phyloP scores from a whole-genome alignment of 2,329 filamentous ascomycete species.

The Claviceps lovelessii region DNA sequence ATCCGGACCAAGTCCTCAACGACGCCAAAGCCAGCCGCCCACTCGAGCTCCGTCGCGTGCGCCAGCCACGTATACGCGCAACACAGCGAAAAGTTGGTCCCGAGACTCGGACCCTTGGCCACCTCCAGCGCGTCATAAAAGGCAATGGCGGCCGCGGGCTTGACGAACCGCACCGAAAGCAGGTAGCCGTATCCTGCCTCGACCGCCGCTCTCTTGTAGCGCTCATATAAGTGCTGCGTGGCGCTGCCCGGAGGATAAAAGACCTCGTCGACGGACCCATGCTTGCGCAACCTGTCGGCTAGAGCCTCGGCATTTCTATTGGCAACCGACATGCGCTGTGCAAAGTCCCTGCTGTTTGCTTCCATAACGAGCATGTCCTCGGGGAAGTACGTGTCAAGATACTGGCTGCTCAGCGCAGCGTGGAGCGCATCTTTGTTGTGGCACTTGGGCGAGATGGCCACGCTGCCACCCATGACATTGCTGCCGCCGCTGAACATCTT shows the following conservation, averaged over 20 bases:
- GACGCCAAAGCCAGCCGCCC: constrained; percentile 25
- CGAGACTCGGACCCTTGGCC: constrained; percentile 35
- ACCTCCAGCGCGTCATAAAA: constrained; percentile 36
- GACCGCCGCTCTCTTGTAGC: constrained; percentile 12
- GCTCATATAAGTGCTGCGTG: constrained; percentile 20
- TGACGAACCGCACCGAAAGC: constrained; percentile 33
- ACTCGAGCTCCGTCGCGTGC: constrained; percentile 23
- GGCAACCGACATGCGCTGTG: constrained; percentile 17
- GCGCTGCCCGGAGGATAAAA: constrained; percentile 27
- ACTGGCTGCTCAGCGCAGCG: constrained; percentile 8
- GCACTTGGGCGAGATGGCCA: constrained; percentile 29
- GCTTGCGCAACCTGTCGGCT: constrained; percentile 14
- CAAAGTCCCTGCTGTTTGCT: constrained; percentile 25
- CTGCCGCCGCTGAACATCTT: constrained; percentile 42
- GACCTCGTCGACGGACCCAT: constrained; percentile 15
- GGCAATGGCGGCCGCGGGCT: constrained; percentile 18
- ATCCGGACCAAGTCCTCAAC: constrained; percentile 27
- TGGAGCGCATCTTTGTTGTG: constrained; percentile 18
- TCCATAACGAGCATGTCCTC: constrained; percentile 19
- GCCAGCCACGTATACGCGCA: constrained; percentile 26
- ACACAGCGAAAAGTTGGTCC: constrained; percentile 33
- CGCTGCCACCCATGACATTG: constrained; percentile 36
- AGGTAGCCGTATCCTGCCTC: constrained; percentile 36
- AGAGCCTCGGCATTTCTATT: constrained; percentile 14
- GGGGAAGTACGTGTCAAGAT: constrained; percentile 13